These are phyloP conservation scores for Gastrolobium bilobum DNA, from an alignment of 306 rosid species.

Conservation along the genomic window DNA sequence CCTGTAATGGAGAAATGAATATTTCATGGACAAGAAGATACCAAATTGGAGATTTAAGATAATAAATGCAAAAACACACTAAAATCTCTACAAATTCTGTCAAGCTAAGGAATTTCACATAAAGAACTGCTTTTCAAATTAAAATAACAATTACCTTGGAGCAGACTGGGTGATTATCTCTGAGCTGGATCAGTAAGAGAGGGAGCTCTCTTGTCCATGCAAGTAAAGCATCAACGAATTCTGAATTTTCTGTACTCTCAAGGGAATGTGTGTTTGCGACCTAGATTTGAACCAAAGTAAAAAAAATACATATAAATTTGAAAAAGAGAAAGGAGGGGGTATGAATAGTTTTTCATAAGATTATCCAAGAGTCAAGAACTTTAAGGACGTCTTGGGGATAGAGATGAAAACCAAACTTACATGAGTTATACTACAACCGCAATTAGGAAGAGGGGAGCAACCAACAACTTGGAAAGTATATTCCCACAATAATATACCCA, in stretches of 20 bases:
- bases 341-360: slow-evolving; percentile 27
- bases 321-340: slow-evolving; percentile 7
- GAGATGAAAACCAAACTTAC: slow-evolving; percentile 63
- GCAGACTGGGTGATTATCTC: slow-evolving; percentile 67
- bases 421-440: slow-evolving; percentile 42
- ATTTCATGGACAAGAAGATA: slow-evolving; percentile 27
- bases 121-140: slow-evolving; percentile 40
- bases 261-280: slow-evolving; percentile 54
- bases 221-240: slow-evolving; percentile 60
- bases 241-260: slow-evolving; percentile 60
- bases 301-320: background rate
- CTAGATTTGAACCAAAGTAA: slow-evolving; percentile 55
- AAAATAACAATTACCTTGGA: slow-evolving; percentile 63
- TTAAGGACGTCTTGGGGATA: slow-evolving; percentile 7
- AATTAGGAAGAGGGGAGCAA: too few relatives aligned
- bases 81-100: slow-evolving; percentile 9
- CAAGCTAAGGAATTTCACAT: slow-evolving; percentile 32
- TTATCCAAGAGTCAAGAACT: slow-evolving; percentile 36
- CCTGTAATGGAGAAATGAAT: slow-evolving; percentile 58
- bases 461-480: too few relatives aligned
- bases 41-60: slow-evolving; percentile 35
- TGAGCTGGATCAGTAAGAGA: slow-evolving; percentile 71
- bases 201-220: slow-evolving; percentile 86
- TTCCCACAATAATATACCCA: too few relatives aligned
- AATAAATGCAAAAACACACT: slow-evolving; percentile 30